Base-by-base conservation (phyloP, 83 land plant genomes). In the Isoetes engelmannii region DNA sequence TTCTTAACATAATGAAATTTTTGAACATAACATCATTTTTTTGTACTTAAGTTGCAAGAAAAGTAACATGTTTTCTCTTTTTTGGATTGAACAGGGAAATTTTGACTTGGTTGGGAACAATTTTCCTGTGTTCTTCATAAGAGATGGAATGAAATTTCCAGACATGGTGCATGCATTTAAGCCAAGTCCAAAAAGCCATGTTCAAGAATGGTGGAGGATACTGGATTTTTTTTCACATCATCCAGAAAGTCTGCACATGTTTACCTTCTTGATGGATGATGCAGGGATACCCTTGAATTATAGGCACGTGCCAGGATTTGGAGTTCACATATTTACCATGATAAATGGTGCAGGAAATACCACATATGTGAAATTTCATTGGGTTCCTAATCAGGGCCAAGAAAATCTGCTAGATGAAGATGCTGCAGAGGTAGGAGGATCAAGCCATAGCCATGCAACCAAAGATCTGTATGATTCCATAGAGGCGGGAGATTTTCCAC, bases 101-200 rank as follows among this genome's bases (percentile, higher is more conserved):
- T 77, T 63, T 64, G 80, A 77, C 71, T 58, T 77, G 80, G 75
- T 72, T 4, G 80, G 80, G 45, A 77, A 77, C 53, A 77, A 77
- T 65, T 60, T 66, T 9, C 80, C 80, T 3, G 76, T 77, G 5
- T 77, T 77, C 2, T 77, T 72, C 44, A 63, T 77, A n/a, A 49
- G 76, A 8, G 80, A 77, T 57, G 62, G 66, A 0, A 4, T 77
- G 44, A 77, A 77, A 56, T 77, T 77, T 21, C 80, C 80, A 0
- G 80, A 77, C 56, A 48, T 77, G 48, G 67, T 77, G 12, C 80
- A 77, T 50, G 57, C 80, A 12, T 71, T 58, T 70, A 77, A 77
- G 77, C 66, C 66, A n/a, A 66, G 72, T 51, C 80, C 80, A 6
- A 56, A 77, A 50, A 66, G 76, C 0, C 75, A 77, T 71, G 62